Percentiles rank a stretch among this genome's conserved stretches.
Conservation (phyloP, 306 rosid species). For the Rosa rugosa region DNA sequence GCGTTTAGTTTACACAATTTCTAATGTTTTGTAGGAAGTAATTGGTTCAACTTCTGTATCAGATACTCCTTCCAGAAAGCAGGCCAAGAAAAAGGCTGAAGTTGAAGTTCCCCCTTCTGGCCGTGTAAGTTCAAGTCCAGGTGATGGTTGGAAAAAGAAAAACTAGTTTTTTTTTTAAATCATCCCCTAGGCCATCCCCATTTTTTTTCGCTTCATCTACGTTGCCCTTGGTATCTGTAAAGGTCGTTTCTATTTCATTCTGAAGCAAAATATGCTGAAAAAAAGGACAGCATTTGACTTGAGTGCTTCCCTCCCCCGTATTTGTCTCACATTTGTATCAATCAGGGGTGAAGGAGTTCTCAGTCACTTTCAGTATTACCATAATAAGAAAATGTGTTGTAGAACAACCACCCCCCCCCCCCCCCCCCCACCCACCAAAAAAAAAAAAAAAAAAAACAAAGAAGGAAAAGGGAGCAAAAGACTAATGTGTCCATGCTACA, state of each 20-base stretch:
- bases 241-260: not conserved
- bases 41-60: conserved; percentile 27
- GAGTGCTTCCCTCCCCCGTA: not conserved
- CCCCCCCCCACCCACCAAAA: too few species aligned
- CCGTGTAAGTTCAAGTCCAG: conserved; percentile 46
- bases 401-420: too few species aligned
- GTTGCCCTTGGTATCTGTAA: too few species aligned
- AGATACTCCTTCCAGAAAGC: conserved; percentile 44
- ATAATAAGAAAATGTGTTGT: too few species aligned
- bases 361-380: not conserved
- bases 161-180: not conserved
- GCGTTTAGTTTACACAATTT: not conserved
- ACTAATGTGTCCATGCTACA: conserved; percentile 16
- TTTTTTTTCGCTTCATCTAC: not conserved
- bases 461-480: not conserved
- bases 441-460: not conserved
- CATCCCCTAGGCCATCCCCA: not conserved
- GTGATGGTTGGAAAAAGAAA: conserved; percentile 22
- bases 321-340: not conserved
- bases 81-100: conserved; percentile 41
- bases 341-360: not conserved
- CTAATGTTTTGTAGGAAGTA: conserved; percentile 33
- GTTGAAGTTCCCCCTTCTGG: conserved; percentile 27
- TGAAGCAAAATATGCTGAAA: not conserved
- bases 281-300: not conserved